Evolutionary conservation across 2,329 filamentous ascomycete genomes (phyloP).

Genomic region (Phialemoniopsis sp.): DNA sequence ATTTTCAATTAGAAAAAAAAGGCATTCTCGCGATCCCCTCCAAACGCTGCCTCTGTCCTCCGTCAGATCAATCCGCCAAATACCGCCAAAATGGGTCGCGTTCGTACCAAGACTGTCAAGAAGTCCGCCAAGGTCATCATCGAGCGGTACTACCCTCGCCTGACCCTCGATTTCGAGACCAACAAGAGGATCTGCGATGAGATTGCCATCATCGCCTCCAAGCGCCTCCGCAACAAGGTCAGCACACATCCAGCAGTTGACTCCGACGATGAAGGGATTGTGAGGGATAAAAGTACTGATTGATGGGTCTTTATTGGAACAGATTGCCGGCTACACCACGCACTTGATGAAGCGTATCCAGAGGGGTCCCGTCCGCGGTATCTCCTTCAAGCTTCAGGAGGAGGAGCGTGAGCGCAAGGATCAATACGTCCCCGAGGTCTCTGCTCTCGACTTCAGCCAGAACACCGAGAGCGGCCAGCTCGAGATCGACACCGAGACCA

Average conservation of each 20-base stretch:
- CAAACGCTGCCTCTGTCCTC: slow-evolving; percentile 10
- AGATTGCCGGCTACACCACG: slow-evolving; percentile 98
- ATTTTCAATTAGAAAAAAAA: slow-evolving; percentile 1
- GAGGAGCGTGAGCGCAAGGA: slow-evolving; percentile 99
- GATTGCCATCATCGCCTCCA: slow-evolving; percentile 98
- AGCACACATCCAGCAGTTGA: slow-evolving; percentile 16
- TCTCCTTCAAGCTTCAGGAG: slow-evolving; percentile 99
- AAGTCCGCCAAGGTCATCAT: slow-evolving; percentile 98
- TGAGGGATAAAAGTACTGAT: slow-evolving; percentile 4
- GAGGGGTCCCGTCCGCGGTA: slow-evolving; percentile 97
- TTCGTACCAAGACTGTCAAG: slow-evolving; percentile 68
- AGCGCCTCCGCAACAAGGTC: slow-evolving; percentile 99
- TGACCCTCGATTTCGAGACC: slow-evolving; percentile 99
- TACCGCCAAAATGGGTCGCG: slow-evolving; percentile 64
- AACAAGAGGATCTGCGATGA: slow-evolving; percentile 99
- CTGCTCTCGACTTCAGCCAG: slow-evolving; percentile 96
- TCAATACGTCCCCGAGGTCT: slow-evolving; percentile 99
- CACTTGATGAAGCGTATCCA: slow-evolving; percentile 99
- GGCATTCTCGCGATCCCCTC: not conserved
- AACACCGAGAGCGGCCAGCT: slow-evolving; percentile 89
- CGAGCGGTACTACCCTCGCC: slow-evolving; percentile 95
- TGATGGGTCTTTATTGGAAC: slow-evolving; percentile 3
- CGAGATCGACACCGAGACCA: slow-evolving; percentile 95
- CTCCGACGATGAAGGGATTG: slow-evolving; percentile 1
- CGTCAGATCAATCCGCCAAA: slow-evolving; percentile 6